Conservation (phyloP, 2,329 filamentous ascomycete genomes). For the Cercospora sojina region DNA sequence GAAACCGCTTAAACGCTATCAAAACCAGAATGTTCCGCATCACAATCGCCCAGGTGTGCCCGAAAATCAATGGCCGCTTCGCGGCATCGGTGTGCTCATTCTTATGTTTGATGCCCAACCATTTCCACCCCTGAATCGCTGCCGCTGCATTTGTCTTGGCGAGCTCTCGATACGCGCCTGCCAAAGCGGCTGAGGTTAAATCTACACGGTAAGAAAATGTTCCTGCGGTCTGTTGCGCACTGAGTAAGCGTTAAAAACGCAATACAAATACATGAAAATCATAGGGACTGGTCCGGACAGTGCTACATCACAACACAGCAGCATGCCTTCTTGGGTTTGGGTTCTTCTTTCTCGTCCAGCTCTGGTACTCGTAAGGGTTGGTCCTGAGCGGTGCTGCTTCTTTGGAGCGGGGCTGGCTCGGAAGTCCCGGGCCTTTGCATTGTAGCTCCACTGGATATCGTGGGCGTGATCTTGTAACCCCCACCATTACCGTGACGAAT, state of each 20-base stretch:
- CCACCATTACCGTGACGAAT: constrained; percentile 44
- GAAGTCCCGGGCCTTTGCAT: constrained; percentile 23
- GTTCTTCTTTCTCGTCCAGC: constrained; percentile 53
- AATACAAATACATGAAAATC: background rate
- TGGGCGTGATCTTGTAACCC: constrained; percentile 51
- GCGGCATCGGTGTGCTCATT: constrained; percentile 1
- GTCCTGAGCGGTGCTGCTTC: constrained; percentile 40
- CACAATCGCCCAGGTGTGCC: background rate
- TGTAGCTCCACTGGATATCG: constrained; percentile 35
- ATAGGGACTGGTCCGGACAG: background rate
- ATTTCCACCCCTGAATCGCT: background rate
- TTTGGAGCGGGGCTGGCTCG: constrained; percentile 21
- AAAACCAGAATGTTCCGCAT: constrained; percentile 10
- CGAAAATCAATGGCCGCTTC: background rate
- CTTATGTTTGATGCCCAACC: constrained; percentile 1
- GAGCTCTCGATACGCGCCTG: background rate
- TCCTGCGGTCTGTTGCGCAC: background rate
- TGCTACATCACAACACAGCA: constrained; percentile 74
- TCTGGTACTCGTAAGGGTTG: constrained; percentile 55
- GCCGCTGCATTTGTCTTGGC: background rate
- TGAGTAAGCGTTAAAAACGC: background rate
- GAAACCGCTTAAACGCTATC: constrained; percentile 23
- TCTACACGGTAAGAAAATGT: background rate
- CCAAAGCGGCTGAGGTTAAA: background rate
- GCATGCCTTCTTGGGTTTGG: constrained; percentile 60